A percentile compares a stretch with the other conserved stretches of the same genome.
Evolutionary conservation across 164 flowering plant genomes (phyloP).

Genomic region (Liriodendron chinense): DNA sequence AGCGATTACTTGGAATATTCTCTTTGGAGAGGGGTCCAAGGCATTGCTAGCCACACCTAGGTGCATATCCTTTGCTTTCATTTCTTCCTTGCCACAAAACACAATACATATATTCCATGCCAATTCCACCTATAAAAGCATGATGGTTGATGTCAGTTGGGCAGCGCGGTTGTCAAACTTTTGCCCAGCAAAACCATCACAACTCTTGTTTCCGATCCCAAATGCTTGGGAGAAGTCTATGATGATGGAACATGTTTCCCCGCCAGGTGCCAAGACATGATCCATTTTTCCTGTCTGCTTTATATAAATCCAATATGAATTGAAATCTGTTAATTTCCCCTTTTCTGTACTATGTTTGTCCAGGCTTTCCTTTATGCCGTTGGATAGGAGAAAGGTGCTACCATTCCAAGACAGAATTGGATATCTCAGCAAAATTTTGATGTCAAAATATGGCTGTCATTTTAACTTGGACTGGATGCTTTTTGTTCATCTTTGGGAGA

Average conservation of each 20-base stretch:
- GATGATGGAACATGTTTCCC: no score
- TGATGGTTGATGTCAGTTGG: no score
- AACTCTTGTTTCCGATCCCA: no score
- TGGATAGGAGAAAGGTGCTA: slow-evolving; percentile 97
- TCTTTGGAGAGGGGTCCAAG: slow-evolving; percentile 92
- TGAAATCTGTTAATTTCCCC: not conserved
- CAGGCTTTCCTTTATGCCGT: slow-evolving; percentile 94
- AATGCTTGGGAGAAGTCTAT: no score
- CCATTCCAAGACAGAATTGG: slow-evolving; percentile 98
- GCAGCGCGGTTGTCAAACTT: no score
- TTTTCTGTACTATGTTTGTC: not conserved
- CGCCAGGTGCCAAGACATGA: no score
- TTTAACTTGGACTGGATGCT: slow-evolving; percentile 99
- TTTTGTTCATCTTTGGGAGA: slow-evolving; percentile 93
- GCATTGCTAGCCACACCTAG: slow-evolving; percentile 95
- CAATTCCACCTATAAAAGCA: no score
- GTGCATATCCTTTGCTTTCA: slow-evolving; percentile 17
- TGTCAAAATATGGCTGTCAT: slow-evolving; percentile 92
- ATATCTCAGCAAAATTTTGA: slow-evolving; percentile 81
- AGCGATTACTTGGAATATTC: slow-evolving; percentile 90
- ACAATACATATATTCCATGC: no score
- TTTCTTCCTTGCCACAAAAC: no score
- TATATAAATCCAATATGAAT: not conserved
- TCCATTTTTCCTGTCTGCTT: not conserved
- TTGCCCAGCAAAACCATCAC: no score